Evolutionary conservation across 805 yeast species (phyloP).

Genomic region (Torulaspora delbrueckii): DNA sequence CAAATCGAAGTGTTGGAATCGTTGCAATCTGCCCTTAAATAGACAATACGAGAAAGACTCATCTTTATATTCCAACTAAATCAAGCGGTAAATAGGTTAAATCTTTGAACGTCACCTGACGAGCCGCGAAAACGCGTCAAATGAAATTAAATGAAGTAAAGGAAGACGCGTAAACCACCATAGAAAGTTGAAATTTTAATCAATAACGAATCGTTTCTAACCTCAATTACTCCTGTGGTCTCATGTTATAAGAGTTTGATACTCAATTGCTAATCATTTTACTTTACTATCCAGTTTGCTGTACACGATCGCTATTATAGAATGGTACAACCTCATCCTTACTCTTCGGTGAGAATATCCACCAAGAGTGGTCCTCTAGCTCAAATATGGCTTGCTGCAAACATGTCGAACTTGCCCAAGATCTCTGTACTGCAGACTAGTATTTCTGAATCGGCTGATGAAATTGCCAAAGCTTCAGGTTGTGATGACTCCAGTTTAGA

Average conservation of each 20-base stretch:
- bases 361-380: conserved; percentile 80
- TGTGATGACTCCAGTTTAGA: conserved; percentile 35
- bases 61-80: conserved; percentile 6
- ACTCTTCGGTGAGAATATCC: conserved; percentile 18
- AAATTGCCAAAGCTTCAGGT: conserved; percentile 48
- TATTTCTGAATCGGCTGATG: conserved; percentile 60
- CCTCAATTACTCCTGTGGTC: background rate
- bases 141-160: background rate
- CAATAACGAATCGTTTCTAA: background rate
- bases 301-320: background rate
- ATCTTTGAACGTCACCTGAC: background rate
- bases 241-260: background rate
- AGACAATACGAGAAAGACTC: conserved; percentile 1
- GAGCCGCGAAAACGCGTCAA: conserved; percentile 6
- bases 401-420: conserved; percentile 41
- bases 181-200: background rate
- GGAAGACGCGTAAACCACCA: conserved; percentile 2
- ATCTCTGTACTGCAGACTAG: conserved; percentile 66
- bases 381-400: conserved; percentile 90
- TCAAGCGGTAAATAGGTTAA: conserved; percentile 5
- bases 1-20: conserved; percentile 97
- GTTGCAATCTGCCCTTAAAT: conserved; percentile 49
- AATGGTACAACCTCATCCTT: conserved; percentile 5
- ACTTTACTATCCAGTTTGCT: background rate
- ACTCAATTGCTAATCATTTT: background rate